A percentile compares a stretch with the other conserved stretches of the same genome.
Evolutionary conservation across 2,329 filamentous ascomycete species (phyloP).

Genomic region (Claviceps monticola): DNA sequence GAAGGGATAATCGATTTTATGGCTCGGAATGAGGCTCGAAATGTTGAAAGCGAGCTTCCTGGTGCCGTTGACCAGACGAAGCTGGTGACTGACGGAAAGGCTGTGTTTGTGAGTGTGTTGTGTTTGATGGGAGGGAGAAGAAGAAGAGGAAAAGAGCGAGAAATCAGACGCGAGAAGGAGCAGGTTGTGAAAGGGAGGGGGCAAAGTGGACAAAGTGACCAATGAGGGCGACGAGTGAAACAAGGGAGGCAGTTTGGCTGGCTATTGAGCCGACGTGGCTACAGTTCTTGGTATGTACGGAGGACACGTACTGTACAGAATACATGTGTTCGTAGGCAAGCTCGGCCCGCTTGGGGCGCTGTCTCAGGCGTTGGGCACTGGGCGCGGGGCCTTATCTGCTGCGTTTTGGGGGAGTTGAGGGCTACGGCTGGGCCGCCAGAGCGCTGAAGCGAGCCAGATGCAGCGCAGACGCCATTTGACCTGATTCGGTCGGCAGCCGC

Average conservation of each 20-base stretch:
- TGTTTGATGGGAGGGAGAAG: conserved; percentile 3
- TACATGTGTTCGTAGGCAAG: too few species aligned
- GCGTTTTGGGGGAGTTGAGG: too few species aligned
- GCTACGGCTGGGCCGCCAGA: neutral
- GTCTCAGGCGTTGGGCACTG: too few species aligned
- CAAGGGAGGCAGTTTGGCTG: neutral
- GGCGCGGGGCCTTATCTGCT: too few species aligned
- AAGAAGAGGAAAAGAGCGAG: conserved; percentile 6
- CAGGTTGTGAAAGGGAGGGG: conserved; percentile 3
- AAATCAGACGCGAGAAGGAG: neutral
- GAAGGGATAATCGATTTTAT: neutral
- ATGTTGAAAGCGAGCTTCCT: neutral
- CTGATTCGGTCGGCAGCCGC: too few species aligned
- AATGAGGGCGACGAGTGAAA: neutral
- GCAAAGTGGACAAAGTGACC: neutral
- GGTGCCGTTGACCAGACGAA: conserved; percentile 3
- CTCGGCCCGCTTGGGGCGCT: too few species aligned
- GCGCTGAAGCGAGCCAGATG: neutral
- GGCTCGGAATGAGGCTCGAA: neutral
- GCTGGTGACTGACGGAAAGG: conserved; percentile 1
- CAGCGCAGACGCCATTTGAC: too few species aligned
- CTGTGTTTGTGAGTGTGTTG: conserved; percentile 4
- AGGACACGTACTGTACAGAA: too few species aligned
- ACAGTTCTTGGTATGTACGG: too few species aligned
- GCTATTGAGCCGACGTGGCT: neutral